Evolutionary conservation across 139 green algal genomes (phyloP), one percentile per base, ranked within the genome.

Genomic region (Pycnococcus provasolii): DNA sequence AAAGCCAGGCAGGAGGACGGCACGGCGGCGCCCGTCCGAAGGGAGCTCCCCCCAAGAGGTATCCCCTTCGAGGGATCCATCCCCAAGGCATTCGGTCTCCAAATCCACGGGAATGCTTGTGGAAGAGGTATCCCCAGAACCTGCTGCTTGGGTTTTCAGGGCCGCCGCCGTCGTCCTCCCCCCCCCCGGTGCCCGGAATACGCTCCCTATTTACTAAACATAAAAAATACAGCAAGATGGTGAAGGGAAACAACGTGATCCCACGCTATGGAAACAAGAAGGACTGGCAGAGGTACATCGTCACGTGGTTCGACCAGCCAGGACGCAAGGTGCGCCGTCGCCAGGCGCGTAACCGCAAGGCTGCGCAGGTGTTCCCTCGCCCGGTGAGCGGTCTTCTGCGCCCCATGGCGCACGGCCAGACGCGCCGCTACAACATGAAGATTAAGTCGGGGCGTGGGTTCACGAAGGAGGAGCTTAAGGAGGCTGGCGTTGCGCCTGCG

Each of bases 261-360:
- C 86, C 89, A 53, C 92, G 95, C 79, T 70, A 82, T 64, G 89
- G 96, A 79, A 95, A 92, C 84, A 90, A 92, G 82, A 97, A 96
- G 82, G 86, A 90, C 53, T 71, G 65, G 65, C 65, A 71, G 58
- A 53, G 5, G 4, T 4, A 4, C 13, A 7, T 4, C 53, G 8
- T 5, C 6, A 99, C 94, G 47, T 99, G 94, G 94, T 97, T 99
- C 84, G 95, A 99, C 86, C 94, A 99, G 87, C 86, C 94, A 26
- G 93, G 89, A 3, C 85, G 94, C 71, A 98, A 98, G 78, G 64
- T 85, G 60, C 78, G 89, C 26, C 77, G 92, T 59, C 79, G 76
- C 54, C 78, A 85, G 95, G 91, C 88, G 2, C 90, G 93, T 52
- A 82, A 81, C 53, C 85, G 78, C 11, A 99, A 99, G 88, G 93